These are phyloP conservation scores for Suillus subaureus DNA, from an alignment of 768 basidiomycete genomes.

Conservation along the genomic window DNA sequence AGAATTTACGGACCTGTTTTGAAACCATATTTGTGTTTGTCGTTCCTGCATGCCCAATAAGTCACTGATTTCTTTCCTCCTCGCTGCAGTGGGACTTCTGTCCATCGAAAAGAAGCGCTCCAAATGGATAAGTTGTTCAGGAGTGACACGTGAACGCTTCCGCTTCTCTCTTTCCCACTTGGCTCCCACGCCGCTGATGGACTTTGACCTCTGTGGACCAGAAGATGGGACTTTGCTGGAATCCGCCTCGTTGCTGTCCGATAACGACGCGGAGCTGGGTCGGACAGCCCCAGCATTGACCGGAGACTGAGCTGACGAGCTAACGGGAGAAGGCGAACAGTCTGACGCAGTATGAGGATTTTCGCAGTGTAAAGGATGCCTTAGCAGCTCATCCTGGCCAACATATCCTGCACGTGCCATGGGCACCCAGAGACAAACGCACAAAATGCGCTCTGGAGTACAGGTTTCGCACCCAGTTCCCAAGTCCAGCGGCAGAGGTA, in stretches of 20 bases:
- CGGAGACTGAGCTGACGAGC: conserved; percentile 34
- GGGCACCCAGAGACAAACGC: neutral
- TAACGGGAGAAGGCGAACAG: conserved; percentile 28
- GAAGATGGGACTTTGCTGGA: conserved; percentile 35
- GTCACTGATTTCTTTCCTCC: conserved; percentile 73
- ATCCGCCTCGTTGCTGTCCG: conserved; percentile 33
- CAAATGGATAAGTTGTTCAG: conserved; percentile 76
- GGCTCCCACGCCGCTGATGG: conserved; percentile 25
- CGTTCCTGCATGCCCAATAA: conserved; percentile 82
- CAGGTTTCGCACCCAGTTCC: neutral
- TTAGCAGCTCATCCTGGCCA: conserved; percentile 21
- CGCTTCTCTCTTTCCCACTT: conserved; percentile 56
- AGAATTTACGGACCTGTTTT: conserved; percentile 56
- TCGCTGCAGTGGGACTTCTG: conserved; percentile 70
- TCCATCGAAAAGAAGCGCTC: conserved; percentile 71
- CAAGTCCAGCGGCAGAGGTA: conserved; percentile 1
- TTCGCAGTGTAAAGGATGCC: conserved; percentile 28
- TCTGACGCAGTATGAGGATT: conserved; percentile 23
- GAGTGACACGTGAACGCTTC: conserved; percentile 78
- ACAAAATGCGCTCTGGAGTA: neutral
- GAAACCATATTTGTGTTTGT: conserved; percentile 90
- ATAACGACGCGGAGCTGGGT: conserved; percentile 26
- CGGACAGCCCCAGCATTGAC: conserved; percentile 22
- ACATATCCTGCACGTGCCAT: conserved; percentile 29
- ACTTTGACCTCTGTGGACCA: conserved; percentile 38